A percentile compares a stretch with the other conserved stretches of the same genome.
phyloP scores from a whole-genome alignment of 2,329 filamentous ascomycete genomes.

The Chaetomium olivaceum region DNA sequence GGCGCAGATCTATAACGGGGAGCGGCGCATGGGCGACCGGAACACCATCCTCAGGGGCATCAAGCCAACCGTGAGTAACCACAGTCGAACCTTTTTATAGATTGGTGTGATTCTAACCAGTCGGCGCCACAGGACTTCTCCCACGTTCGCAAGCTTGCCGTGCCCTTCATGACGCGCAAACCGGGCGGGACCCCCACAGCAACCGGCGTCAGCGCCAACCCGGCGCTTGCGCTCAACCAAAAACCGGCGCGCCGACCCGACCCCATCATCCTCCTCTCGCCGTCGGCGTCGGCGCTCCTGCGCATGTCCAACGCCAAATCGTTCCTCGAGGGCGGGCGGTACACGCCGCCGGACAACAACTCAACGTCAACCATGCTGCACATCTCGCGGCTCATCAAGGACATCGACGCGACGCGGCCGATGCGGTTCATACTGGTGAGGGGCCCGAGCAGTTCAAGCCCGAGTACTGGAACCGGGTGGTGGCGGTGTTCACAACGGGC shows the following conservation, averaged over 20 bases:
- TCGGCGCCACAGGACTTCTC: slow-evolving; percentile 76
- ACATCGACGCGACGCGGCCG: slow-evolving; percentile 68
- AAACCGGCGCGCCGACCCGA: slow-evolving; percentile 57
- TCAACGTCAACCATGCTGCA: slow-evolving; percentile 79
- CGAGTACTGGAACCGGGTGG: slow-evolving; percentile 94
- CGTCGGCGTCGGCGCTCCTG: slow-evolving; percentile 89
- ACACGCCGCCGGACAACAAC: slow-evolving; percentile 72
- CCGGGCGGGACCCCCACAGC: slow-evolving; percentile 33
- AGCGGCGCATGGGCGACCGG: slow-evolving; percentile 88
- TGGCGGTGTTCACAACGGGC: slow-evolving; percentile 95
- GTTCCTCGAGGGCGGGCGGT: slow-evolving; percentile 84
- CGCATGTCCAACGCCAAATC: slow-evolving; percentile 95
- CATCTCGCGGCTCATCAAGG: slow-evolving; percentile 73
- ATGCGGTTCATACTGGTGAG: slow-evolving; percentile 93
- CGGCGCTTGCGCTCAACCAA: slow-evolving; percentile 55
- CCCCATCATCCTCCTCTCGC: slow-evolving; percentile 95
- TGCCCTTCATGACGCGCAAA: slow-evolving; percentile 70
- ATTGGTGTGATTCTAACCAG: background rate
- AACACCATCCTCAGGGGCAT: slow-evolving; percentile 85
- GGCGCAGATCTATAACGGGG: slow-evolving; percentile 85
- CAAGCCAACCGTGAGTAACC: slow-evolving; percentile 73
- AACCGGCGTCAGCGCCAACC: slow-evolving; percentile 42
- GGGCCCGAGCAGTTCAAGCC: slow-evolving; percentile 93
- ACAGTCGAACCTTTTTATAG: background rate
- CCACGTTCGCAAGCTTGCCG: slow-evolving; percentile 82